These are phyloP conservation scores for Thalassiosira hispida DNA, from an alignment of 352 stramenopile genomes.

Conservation along the genomic window DNA sequence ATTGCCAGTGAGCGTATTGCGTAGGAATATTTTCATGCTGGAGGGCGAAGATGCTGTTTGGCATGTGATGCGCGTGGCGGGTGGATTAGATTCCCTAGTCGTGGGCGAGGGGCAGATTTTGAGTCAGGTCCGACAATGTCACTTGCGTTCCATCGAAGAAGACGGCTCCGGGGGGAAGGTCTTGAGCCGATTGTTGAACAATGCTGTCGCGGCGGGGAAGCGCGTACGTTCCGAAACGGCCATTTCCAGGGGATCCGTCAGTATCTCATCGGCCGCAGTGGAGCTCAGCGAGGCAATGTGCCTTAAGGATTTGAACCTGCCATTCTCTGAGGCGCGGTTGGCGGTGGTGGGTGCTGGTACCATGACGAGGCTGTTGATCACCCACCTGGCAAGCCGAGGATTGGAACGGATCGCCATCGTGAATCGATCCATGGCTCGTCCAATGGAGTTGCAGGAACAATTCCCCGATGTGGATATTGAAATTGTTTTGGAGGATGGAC, in stretches of 20 bases:
- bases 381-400: constrained; percentile 87
- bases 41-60: constrained; percentile 87
- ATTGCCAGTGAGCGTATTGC: constrained; percentile 81
- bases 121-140: constrained; percentile 87
- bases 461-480: constrained; percentile 87
- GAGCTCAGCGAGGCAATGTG: constrained; percentile 86
- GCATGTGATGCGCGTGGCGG: constrained; percentile 89
- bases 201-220: constrained; percentile 88
- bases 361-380: constrained; percentile 89
- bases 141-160: constrained; percentile 89
- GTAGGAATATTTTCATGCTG: constrained; percentile 89
- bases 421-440: constrained; percentile 84
- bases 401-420: constrained; percentile 89
- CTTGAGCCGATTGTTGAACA: constrained; percentile 87
- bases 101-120: constrained; percentile 91
- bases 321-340: constrained; percentile 85
- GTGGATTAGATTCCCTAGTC: constrained; percentile 88
- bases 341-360: constrained; percentile 88
- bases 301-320: constrained; percentile 83
- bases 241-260: constrained; percentile 89
- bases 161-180: constrained; percentile 89
- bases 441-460: constrained; percentile 83
- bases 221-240: constrained; percentile 87
- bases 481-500: constrained; percentile 84
- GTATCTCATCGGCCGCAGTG: constrained; percentile 87